phyloP scores from a whole-genome alignment of 2,329 filamentous ascomycete genomes.

The Colletotrichum somersetense region DNA sequence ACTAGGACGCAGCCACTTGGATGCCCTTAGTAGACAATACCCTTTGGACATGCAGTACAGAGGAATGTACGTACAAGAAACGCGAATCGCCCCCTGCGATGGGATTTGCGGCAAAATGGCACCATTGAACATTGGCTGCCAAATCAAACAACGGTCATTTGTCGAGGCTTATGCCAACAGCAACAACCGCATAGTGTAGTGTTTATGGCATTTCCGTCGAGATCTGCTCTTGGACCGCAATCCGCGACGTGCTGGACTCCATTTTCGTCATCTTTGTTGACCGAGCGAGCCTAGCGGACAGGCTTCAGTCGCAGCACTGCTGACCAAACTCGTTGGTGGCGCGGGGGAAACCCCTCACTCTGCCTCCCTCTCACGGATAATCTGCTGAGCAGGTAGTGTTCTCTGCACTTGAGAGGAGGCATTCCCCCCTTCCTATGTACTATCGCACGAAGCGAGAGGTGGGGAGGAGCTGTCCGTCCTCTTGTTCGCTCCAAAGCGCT shows the following conservation, averaged over 20 bases:
- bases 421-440: not conserved
- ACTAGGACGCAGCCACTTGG: constrained; percentile 17
- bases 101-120: constrained; percentile 21
- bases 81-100: not conserved
- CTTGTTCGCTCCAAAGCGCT: not conserved
- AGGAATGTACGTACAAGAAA: too few species aligned
- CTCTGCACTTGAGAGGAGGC: constrained; percentile 9
- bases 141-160: constrained; percentile 33
- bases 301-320: constrained; percentile 5
- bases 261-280: constrained; percentile 9
- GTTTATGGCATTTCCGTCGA: constrained; percentile 5
- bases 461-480: constrained; percentile 3
- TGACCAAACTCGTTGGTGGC: constrained; percentile 31
- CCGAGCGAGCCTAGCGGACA: constrained; percentile 1
- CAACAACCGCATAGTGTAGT: not conserved
- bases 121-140: constrained; percentile 6
- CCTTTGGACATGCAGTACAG: not conserved
- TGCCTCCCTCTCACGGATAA: constrained; percentile 16
- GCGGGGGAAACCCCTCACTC: constrained; percentile 27
- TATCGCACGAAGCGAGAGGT: not conserved
- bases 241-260: constrained; percentile 7
- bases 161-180: constrained; percentile 8
- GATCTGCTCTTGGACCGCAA: not conserved
- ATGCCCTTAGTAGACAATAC: constrained; percentile 1
- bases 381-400: constrained; percentile 8